Evolutionary conservation across 2,329 filamentous ascomycete genomes (phyloP).

Genomic region (Berkeleyomyces basicola): DNA sequence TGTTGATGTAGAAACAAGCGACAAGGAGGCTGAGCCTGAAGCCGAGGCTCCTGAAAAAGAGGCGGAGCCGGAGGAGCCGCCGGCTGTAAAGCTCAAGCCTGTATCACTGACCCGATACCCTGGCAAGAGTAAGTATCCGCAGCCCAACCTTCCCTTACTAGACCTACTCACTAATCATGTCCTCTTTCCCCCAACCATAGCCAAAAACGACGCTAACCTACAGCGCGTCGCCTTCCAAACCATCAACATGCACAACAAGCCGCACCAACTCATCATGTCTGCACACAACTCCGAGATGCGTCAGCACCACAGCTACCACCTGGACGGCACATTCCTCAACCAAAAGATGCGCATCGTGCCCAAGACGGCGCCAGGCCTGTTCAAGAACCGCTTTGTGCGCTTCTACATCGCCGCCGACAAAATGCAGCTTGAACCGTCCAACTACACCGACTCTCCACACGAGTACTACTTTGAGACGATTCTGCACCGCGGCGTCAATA

Average conservation of each 20-base stretch:
- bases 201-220: slow-evolving; percentile 6
- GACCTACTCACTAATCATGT: neutral
- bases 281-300: slow-evolving; percentile 12
- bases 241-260: slow-evolving; percentile 52
- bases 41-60: neutral
- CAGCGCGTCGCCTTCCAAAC: slow-evolving; percentile 32
- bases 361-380: slow-evolving; percentile 4
- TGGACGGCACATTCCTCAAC: slow-evolving; percentile 10
- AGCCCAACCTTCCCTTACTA: neutral
- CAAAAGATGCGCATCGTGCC: slow-evolving; percentile 13
- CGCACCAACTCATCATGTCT: slow-evolving; percentile 46
- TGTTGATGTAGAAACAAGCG: neutral
- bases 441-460: slow-evolving; percentile 37
- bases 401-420: slow-evolving; percentile 29
- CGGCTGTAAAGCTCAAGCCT: slow-evolving; percentile 7
- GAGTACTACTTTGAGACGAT: slow-evolving; percentile 61
- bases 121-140: slow-evolving; percentile 8
- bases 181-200: neutral
- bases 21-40: neutral
- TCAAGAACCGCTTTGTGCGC: slow-evolving; percentile 12
- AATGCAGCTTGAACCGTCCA: slow-evolving; percentile 36
- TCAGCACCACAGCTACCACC: slow-evolving; percentile 11
- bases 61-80: slow-evolving; percentile 3
- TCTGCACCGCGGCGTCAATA: slow-evolving; percentile 56
- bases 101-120: slow-evolving; percentile 9